Base-by-base conservation (phyloP, 768 basidiomycete species). In the Tylopilus felleus region DNA sequence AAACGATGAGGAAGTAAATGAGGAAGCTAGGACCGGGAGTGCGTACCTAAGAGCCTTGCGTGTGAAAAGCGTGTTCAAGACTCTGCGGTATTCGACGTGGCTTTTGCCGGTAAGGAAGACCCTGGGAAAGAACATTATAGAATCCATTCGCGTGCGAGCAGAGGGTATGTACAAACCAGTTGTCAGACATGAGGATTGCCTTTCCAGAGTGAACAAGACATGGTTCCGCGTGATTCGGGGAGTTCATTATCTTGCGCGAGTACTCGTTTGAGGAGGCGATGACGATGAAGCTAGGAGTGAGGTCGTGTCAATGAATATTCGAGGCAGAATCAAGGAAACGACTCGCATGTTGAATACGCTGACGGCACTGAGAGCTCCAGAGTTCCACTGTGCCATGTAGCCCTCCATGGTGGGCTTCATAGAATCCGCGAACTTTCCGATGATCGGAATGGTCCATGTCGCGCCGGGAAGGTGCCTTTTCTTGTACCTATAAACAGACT, bases 261-360 rank as follows among this genome's bases (percentile, higher is more conserved):
- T 84, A 93, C 60, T 96, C 88, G 64, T 93, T 98, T 4, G 90
- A 86, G 8, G 96, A 91, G 22, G 94, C 93, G 84, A 98, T 95
- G 65, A 99, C 97, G 66, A 99, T 98, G 73, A 98, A 98, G 63
- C 97, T 99, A 67, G 31, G n/a, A 33, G 23, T n/a, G 22, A 21
- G 14, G 46, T 36, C 43, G 59, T 51, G 39, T 64, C 49, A 64
- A 42, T 14, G 17, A 21, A 4, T 17, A 49, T 33, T 43, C 19
- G 35, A n/a, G 16, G 19, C 13, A 6, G 14, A 38, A 5, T 8
- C 21, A 28, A 40, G 14, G 38, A 33, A 17, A 31, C 3, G 51
- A 73, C 87, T 62, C 57, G 92, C 97, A 99, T 98, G 74, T 99
- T 96, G 77, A 99, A 99, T 5, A 99, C 97, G 68, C 91, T 94